Evolutionary conservation across 2,329 filamentous ascomycete species (phyloP), one percentile per base, ranked within the genome.

Genomic region (Domatiomyces catenatus): DNA sequence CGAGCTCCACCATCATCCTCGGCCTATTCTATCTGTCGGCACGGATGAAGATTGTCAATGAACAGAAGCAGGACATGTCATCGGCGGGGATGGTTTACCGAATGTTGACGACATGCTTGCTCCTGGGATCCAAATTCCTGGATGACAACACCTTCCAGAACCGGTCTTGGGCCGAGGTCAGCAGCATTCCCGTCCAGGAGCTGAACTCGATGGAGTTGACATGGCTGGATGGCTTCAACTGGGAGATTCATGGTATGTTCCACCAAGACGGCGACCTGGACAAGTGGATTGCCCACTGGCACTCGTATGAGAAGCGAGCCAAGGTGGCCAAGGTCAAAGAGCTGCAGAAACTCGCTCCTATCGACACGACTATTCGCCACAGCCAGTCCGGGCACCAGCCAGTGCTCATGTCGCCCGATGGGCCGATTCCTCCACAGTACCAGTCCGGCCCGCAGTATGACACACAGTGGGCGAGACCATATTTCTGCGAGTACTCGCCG

Each of bases 91-190:
- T 92, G 63, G 77, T 93, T 50, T 94, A 90, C 75, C 84, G 87
- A 54, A 83, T 93, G 71, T 75, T 94, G 56, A 94, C 88, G 5
- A 84, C 90, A 39, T 80, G 84, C 6, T 72, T 95, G 51, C 76
- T 95, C 48, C 75, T 95, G 49, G 89, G 87, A 53, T 94, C 87
- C 79, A 95, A 95, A 71, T 95, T 94, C 62, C 73, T 94, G 58
- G 89, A 95, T 62, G 89, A 94, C 73, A 94, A 94, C 69, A 95
- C 89, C 5, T 95, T 95, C 69, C 89, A 94, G 74, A 95, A 94
- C 70, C 84, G 86, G 50, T 94, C 89, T 1, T 95, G 89, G 89
- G 86, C 89, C 4, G 89, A 95, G 64, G 89, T 95, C 48, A 94
- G 87, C 67, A 86, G 86, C 54, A 94, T 95, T 58, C 75, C 82